These are phyloP conservation scores for Wallacemonas rigidus DNA, from an alignment of 208 protist genomes.

Conservation along the genomic window DNA sequence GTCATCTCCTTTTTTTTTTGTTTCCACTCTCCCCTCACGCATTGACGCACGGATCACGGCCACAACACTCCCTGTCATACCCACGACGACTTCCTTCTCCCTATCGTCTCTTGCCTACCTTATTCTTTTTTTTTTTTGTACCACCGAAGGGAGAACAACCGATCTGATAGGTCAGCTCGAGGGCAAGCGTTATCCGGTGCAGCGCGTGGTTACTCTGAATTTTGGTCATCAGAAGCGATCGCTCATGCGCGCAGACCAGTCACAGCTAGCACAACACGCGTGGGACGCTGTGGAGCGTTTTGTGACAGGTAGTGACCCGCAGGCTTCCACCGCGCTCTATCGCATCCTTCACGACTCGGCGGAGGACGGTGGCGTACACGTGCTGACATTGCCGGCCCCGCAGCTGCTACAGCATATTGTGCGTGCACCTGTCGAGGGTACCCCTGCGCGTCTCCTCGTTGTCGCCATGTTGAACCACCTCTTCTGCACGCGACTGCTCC, in stretches of 20 bases:
- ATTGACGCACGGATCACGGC: too few species aligned
- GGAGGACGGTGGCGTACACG: slow-evolving; percentile 17
- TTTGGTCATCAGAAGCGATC: neutral
- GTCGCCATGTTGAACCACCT: slow-evolving; percentile 63
- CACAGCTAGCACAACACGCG: slow-evolving; percentile 12
- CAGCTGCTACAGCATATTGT: slow-evolving; percentile 44
- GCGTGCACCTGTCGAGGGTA: slow-evolving; percentile 2
- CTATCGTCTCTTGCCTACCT: too few species aligned
- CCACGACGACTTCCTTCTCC: too few species aligned
- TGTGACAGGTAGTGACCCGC: neutral
- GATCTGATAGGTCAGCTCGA: too few species aligned
- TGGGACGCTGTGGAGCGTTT: slow-evolving; percentile 16
- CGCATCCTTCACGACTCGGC: slow-evolving; percentile 18
- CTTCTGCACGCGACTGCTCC: slow-evolving; percentile 55
- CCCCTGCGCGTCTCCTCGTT: slow-evolving; percentile 27
- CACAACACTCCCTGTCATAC: too few species aligned
- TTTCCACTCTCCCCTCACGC: too few species aligned
- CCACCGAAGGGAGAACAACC: too few species aligned
- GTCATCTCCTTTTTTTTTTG: too few species aligned
- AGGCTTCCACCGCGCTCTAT: slow-evolving; percentile 20
- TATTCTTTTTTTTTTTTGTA: too few species aligned
- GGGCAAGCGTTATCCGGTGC: too few species aligned
- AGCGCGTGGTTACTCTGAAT: too few species aligned
- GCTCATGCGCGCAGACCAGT: slow-evolving; percentile 10
- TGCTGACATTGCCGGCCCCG: slow-evolving; percentile 28